A percentile compares a stretch with the other conserved stretches of the same genome.
Conservation (phyloP, 441 rosid species). For the Mallotus japonicus region DNA sequence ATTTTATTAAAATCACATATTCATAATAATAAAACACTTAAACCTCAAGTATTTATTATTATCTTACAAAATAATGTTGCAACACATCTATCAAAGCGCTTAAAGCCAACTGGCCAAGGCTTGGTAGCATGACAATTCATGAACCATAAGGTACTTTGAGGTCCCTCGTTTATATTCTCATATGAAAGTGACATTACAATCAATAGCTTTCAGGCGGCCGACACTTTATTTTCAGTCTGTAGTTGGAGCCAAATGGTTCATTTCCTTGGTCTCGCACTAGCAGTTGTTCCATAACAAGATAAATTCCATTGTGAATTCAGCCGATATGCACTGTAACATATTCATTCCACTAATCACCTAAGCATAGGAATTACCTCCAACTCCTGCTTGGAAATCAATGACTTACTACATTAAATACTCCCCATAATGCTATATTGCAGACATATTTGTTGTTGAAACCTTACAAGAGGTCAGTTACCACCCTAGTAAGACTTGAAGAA, state of each 20-base stretch:
- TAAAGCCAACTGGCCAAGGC: not conserved
- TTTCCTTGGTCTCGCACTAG: not conserved
- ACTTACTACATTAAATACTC: conserved; percentile 6
- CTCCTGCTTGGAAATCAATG: conserved; percentile 4
- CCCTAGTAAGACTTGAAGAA: not conserved
- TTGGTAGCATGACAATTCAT: not conserved
- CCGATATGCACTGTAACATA: conserved; percentile 12
- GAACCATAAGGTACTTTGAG: not conserved
- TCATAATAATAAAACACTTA: no score
- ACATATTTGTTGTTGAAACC: conserved; percentile 8
- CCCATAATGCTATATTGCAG: conserved; percentile 11
- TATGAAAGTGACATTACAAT: conserved; percentile 9
- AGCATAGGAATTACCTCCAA: conserved; percentile 42
- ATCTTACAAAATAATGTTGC: no score
- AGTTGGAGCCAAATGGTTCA: conserved; percentile 18
- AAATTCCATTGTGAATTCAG: conserved; percentile 43
- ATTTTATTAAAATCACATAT: no score
- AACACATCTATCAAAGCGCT: not conserved
- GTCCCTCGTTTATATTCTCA: not conserved
- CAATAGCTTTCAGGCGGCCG: conserved; percentile 26
- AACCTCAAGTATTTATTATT: no score
- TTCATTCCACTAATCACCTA: conserved; percentile 16
- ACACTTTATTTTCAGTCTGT: conserved; percentile 15
- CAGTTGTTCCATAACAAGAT: conserved; percentile 19
- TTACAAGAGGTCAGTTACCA: not conserved